These are phyloP conservation scores for Tricholoma matsutake DNA, from an alignment of 768 basidiomycete genomes.

Conservation along the genomic window DNA sequence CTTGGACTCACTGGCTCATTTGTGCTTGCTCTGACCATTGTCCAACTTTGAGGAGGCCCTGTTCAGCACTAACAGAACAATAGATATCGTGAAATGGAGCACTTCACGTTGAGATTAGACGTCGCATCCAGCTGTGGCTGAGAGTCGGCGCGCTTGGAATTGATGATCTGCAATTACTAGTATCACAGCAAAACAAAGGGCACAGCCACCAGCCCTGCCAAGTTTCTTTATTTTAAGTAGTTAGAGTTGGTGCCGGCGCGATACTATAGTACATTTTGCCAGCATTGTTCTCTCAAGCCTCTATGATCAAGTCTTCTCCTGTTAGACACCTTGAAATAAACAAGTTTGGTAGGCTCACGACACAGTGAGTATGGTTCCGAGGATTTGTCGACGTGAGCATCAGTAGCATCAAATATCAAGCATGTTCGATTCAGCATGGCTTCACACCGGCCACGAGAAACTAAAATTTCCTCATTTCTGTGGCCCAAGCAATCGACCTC, in stretches of 20 bases:
- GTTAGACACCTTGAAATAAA: too few species aligned
- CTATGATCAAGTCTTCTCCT: too few species aligned
- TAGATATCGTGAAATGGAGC: not conserved
- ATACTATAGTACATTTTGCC: too few species aligned
- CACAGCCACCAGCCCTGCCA: not conserved
- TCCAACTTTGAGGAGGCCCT: conserved; percentile 1
- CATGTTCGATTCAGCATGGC: too few species aligned
- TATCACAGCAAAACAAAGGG: conserved; percentile 11
- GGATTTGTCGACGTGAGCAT: too few species aligned
- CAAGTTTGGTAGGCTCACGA: too few species aligned
- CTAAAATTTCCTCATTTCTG: too few species aligned
- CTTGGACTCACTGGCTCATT: conserved; percentile 25
- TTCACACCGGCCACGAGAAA: not conserved
- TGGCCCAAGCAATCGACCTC: not conserved
- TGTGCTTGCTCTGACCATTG: conserved; percentile 22
- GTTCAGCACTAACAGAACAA: not conserved
- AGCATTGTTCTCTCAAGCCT: too few species aligned
- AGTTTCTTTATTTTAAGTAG: too few species aligned
- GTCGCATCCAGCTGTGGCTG: conserved; percentile 6
- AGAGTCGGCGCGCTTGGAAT: not conserved
- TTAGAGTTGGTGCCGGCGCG: too few species aligned
- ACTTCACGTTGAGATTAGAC: conserved; percentile 4
- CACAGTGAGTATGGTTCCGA: too few species aligned
- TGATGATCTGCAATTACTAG: not conserved
- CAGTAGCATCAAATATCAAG: too few species aligned